Evolutionary conservation across 805 yeast genomes (phyloP).

Genomic region (Myxozyma udenii): DNA sequence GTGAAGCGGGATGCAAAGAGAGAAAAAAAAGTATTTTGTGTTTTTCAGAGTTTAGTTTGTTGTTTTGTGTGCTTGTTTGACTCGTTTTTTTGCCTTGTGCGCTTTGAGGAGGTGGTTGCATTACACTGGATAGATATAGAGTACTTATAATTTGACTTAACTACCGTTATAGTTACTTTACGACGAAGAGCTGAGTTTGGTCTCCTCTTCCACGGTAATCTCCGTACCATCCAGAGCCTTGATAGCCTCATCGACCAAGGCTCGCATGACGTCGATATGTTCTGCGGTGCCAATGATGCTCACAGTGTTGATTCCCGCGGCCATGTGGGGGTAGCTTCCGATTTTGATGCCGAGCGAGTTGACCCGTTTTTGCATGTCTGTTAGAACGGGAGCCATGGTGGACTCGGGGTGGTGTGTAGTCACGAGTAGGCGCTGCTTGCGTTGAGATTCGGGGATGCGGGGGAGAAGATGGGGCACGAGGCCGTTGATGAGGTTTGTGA

Average conservation of each 20-base stretch:
- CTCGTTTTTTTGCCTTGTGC: not conserved
- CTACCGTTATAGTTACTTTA: not conserved
- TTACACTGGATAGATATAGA: not conserved
- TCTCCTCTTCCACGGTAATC: constrained; percentile 58
- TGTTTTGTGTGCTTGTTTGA: not conserved
- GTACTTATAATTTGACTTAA: not conserved
- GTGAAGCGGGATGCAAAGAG: not conserved
- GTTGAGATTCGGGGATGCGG: constrained; percentile 42
- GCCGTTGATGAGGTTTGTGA: constrained; percentile 51
- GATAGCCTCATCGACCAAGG: constrained; percentile 49
- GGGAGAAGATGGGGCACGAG: constrained; percentile 42
- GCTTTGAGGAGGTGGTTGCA: too few relatives aligned
- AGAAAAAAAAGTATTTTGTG: not conserved
- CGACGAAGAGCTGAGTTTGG: constrained; percentile 11
- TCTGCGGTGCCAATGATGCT: constrained; percentile 63
- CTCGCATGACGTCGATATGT: constrained; percentile 41
- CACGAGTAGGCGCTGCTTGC: constrained; percentile 51
- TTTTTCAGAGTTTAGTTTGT: not conserved
- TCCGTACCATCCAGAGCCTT: constrained; percentile 54
- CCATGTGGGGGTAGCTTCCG: constrained; percentile 82
- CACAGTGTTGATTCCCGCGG: constrained; percentile 61
- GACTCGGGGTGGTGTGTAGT: constrained; percentile 62
- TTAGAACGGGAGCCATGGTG: constrained; percentile 62
- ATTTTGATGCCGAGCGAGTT: constrained; percentile 53
- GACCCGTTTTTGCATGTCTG: constrained; percentile 49